Evolutionary conservation across 257 asterid species (phyloP), one percentile per base, ranked within the genome.

Genomic region (Ehretia macrophylla): DNA sequence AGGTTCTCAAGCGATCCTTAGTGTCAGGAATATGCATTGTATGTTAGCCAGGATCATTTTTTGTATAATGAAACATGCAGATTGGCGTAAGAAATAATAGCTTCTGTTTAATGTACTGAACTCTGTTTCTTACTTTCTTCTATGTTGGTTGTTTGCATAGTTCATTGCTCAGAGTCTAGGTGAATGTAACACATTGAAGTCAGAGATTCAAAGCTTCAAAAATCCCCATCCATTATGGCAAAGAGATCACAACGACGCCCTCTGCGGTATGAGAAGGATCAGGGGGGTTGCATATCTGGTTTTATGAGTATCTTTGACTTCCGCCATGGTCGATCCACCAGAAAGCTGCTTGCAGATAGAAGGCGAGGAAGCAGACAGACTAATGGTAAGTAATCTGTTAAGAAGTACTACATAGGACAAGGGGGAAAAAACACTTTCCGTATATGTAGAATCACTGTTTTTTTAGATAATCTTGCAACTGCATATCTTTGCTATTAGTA

Each of bases 271-370:
- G 99, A 75, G 58, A 85, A 81, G 70, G 87, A 81, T 71, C 87
- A 79, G 32, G 76, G 85, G 6, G 95, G 99, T 56, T 93, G 99
- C 58, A 82, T 89, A 21, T 80, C 80, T 72, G 86, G 97, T 69
- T 76, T 93, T 51, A 86, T 93, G 67, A 87, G 73, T 75, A 83
- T 89, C 51, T 82, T 93, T 72, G 85, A 87, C 65, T 85, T 89
- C 70, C 91, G 96, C 35, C 83, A 78, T 59, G 88, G 90, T 35
- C 86, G 94, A 69, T 49, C 90, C 69, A 72, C 88, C 53, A 81
- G 77, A 70, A 81, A 81, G 66, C 72, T 89, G 72, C 89, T 89
- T 68, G n/a, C 82, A 22, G 94, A 93, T 67, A 77, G 86, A 75
- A 79, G 76, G 63, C 84, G 70, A 46, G 83, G 49, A 51, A 66